Base-by-base conservation (phyloP, 1,139 yeast species). In the Zygosaccharomyces sapae region DNA sequence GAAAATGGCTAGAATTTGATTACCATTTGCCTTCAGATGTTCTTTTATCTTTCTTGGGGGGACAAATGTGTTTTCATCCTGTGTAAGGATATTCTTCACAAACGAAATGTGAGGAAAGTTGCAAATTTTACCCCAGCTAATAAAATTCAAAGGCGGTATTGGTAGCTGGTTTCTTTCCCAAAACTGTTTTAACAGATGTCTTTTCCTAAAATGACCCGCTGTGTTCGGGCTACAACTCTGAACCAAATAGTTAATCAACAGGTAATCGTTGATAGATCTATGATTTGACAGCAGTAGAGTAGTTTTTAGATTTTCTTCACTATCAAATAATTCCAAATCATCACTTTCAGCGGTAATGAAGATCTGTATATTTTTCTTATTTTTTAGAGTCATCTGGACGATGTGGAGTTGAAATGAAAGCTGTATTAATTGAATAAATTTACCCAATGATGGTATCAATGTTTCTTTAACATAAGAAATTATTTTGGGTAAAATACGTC, bases 1-100 rank as follows among this genome's bases (percentile, higher is more conserved):
- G 51, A 84, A 84, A 7, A 61, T 34, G 1, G 61, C 54, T 3
- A 82, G 53, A 1, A 77, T 75, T 4, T 52, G 54, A 34, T 60
- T 58, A 2, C 61, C 61, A 24, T 44, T 50, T n/a, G 36, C 42
- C 20, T 42, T 37, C 7, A 58, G 31, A 27, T 44, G 43, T 6
- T 45, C 39, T 31, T 43, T 47, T 13, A 62, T 38, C 25, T 45
- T 43, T 7, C 44, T 43, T 2, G 51, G 41, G 1, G 48, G n/a
- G 2, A 60, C 51, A 2, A 48, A 25, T 19, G 44, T 38, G 44
- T 63, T 66, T 43, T 66, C 69, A 46, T 64, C 65, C 24, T 54
- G 53, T 8, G 51, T 30, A 24, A 63, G 25, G 4, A 65, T 53
- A 27, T 55, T 55, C 29, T 51, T 50, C 2, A 63, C 16, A 9